phyloP scores from a whole-genome alignment of 2,329 filamentous ascomycete species.

The Cladosporium velox region DNA sequence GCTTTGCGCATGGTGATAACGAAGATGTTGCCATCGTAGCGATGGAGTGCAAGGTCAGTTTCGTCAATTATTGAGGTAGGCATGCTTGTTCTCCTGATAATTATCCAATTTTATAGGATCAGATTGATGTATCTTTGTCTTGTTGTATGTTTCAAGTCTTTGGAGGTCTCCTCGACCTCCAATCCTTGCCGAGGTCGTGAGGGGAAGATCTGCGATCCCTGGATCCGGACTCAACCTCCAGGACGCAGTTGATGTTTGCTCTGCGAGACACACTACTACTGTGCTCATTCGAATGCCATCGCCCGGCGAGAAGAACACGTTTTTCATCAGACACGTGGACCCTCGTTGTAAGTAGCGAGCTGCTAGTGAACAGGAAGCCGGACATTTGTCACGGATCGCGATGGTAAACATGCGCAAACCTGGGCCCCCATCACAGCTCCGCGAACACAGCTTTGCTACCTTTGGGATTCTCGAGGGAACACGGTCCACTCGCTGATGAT shows the following conservation, averaged over 20 bases:
- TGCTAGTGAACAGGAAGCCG: background rate
- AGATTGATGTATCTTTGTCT: too few relatives aligned
- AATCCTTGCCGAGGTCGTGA: conserved; percentile 17
- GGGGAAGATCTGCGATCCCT: conserved; percentile 14
- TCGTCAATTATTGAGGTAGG: conserved; percentile 39
- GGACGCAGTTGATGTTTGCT: too few relatives aligned
- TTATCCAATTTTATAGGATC: background rate
- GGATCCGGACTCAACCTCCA: background rate
- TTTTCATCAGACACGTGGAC: too few relatives aligned
- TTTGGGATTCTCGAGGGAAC: too few relatives aligned
- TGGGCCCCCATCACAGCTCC: background rate
- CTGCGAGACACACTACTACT: too few relatives aligned
- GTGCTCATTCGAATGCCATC: too few relatives aligned
- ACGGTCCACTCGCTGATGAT: background rate
- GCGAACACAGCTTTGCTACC: background rate
- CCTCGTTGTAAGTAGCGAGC: too few relatives aligned
- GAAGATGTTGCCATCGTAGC: conserved; percentile 50
- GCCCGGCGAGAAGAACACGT: too few relatives aligned
- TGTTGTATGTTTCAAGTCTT: background rate
- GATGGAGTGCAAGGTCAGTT: conserved; percentile 48
- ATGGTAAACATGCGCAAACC: background rate
- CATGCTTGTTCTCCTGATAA: background rate
- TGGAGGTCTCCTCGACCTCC: background rate
- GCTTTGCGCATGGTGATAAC: conserved; percentile 57
- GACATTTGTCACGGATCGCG: background rate